Evolutionary conservation across 1,139 yeast species (phyloP), one percentile per base, ranked within the genome.

Genomic region (Kodamaea alishanica): DNA sequence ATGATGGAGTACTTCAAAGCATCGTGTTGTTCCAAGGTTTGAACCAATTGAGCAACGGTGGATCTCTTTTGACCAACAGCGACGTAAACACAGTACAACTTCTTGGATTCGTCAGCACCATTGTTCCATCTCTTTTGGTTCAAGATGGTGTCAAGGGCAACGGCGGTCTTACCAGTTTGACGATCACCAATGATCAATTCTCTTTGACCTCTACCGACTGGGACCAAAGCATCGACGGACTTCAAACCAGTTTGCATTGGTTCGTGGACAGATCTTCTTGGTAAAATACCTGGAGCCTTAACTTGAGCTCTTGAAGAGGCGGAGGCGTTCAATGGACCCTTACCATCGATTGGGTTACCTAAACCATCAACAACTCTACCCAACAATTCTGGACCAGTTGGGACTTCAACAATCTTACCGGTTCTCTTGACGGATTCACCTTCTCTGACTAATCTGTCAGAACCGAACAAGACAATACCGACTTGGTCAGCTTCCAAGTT

Each of bases 21-120:
- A 69, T 90, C 98, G 70, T 88, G 77, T 74, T 90, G 92, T 81
- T 92, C 99, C 69, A 94, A 84, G 64, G 97, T 90, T 82, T 92
- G 96, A 57, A 94, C 96, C 67, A 92, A 87, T 81, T 94, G 98
- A 61, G 98, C 98, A 60, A 92, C 98, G 55, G 99, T 92, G 54
- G 98, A 94, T 83, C 99, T 89, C 86, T 94, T 92, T 81, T 92
- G 99, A 75, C 99, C 99, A 67, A 92, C 95, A 55, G 99, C 99
- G 61, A 94, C 98, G 84, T 92, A 92, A 61, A 92, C 97, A 86
- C 98, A 92, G 92, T 92, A 92, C 67, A 92, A 82, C 79, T 92
- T 92, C 85, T 94, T 92, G 67, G 83, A 73, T 81, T 92, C 99
- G 70, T 92, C 98, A 50, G 75, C 47, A 72, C 95, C 95, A 61